Evolutionary conservation across 257 asterid species (phyloP).

Genomic region (Solanum corneliomulleri): DNA sequence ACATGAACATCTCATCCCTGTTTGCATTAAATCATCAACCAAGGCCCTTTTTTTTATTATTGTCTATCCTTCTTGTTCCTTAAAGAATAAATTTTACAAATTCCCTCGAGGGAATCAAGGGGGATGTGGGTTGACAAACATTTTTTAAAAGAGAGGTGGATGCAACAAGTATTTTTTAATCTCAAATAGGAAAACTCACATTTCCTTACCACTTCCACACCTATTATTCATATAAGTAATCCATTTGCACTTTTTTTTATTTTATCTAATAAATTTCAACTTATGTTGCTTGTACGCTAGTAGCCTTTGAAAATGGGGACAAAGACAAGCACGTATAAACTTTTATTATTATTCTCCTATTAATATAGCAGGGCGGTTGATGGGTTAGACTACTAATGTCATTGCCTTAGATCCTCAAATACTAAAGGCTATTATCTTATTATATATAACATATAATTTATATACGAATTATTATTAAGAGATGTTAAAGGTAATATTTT

Average conservation of each 20-base stretch:
- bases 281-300: background rate
- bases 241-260: background rate
- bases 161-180: background rate
- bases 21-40: background rate
- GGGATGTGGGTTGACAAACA: background rate
- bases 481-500: background rate
- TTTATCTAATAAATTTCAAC: background rate
- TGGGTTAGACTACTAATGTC: background rate
- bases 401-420: background rate
- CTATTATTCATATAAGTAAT: background rate
- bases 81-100: background rate
- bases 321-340: background rate
- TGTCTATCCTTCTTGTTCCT: background rate
- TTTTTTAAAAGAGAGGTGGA: background rate
- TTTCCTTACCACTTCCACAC: background rate
- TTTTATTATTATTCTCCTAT: background rate
- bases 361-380: background rate
- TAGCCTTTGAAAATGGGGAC: background rate
- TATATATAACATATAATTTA: background rate
- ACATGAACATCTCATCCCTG: background rate
- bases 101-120: background rate
- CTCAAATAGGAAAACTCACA: background rate
- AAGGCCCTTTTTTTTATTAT: background rate
- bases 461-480: background rate
- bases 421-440: background rate